Evolutionary conservation across 2,329 filamentous ascomycete species (phyloP), one percentile per base, ranked within the genome.

Genomic region (Sporothrix mexicana): DNA sequence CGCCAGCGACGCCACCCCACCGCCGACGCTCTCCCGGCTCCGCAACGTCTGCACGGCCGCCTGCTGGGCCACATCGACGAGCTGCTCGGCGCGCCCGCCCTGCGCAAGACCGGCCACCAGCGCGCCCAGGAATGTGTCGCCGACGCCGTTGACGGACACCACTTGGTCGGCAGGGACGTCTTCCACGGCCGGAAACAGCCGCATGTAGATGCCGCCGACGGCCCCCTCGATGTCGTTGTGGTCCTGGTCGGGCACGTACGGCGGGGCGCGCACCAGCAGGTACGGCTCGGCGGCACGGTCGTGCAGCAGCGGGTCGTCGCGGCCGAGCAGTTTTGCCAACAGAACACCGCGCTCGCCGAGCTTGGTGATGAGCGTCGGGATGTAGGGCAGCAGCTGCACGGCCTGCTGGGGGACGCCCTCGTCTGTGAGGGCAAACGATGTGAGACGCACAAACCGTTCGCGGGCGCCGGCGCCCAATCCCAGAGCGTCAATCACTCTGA

Each of bases 121-220:
- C 15, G 94, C 92, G 0, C 95, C 96, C 9, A 97, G 85, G 80
- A 98, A 95, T 0, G 96, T 98, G 81, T 99, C 96, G 0, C 96
- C 96, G 1, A 94, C 94, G 0, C 95, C 96, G 80, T 98, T 98
- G 10, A 98, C 95, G 64, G 94, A 97, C 1, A 95, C 90, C 0
- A 97, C 86, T 36, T 96, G 89, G 30, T 87, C 82, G 10, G 64
- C 69, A 23, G 87, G 82, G 0, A 97, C 86, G 17, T 84, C 82
- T 79, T 92, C 90, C 0, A 88, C 88, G 0, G 92, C 85, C 0
- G 92, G 89, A 79, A 93, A 93, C 23, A 88, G 76, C 47, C 88
- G 80, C 91, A 98, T 94, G 78, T 98, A 98, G 2, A 98, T 86
- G 0, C 95, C 95, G 0, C 94, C 90, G 0, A 91, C 84, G 8